These are phyloP conservation scores for Hypoxylon perforatum DNA, from an alignment of 495 filamentous ascomycete genomes.

Conservation along the genomic window DNA sequence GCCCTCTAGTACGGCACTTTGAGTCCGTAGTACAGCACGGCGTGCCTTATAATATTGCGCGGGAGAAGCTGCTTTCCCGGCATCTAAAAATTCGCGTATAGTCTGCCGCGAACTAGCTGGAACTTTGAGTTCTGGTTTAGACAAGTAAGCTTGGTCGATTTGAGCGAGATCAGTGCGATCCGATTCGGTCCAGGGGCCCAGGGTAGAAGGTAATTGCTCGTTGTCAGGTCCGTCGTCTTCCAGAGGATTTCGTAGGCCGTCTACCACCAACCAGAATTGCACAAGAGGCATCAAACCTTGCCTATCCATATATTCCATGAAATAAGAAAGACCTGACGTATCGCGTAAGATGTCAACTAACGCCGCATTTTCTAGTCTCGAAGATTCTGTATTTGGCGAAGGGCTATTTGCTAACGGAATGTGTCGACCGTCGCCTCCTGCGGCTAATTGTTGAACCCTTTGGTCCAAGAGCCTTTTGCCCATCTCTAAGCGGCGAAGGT, in stretches of 20 bases:
- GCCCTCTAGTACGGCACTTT: slow-evolving; percentile 83
- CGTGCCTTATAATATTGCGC: slow-evolving; percentile 86
- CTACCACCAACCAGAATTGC: slow-evolving; percentile 98
- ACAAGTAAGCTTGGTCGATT: slow-evolving; percentile 90
- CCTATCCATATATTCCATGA: slow-evolving; percentile 99
- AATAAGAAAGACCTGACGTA: slow-evolving; percentile 91
- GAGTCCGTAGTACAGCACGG: slow-evolving; percentile 81
- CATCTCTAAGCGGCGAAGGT: slow-evolving; percentile 87
- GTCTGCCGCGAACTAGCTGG: slow-evolving; percentile 71
- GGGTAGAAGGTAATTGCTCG: slow-evolving; percentile 67
- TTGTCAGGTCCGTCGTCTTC: slow-evolving; percentile 86
- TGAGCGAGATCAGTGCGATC: slow-evolving; percentile 88
- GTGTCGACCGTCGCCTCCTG: slow-evolving; percentile 65
- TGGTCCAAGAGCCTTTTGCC: slow-evolving; percentile 92
- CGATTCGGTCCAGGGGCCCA: slow-evolving; percentile 79
- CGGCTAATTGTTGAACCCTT: slow-evolving; percentile 83
- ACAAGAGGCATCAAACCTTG: slow-evolving; percentile 86
- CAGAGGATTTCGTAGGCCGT: slow-evolving; percentile 94
- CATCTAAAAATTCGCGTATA: slow-evolving; percentile 81
- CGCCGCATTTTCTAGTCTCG: slow-evolving; percentile 74
- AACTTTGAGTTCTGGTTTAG: slow-evolving; percentile 81
- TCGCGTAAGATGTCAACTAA: slow-evolving; percentile 86
- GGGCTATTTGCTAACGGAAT: slow-evolving; percentile 44
- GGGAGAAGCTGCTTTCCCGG: slow-evolving; percentile 77
- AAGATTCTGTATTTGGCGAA: slow-evolving; percentile 54